A percentile compares a stretch with the other conserved stretches of the same genome.
These are phyloP conservation scores for Penicillium waksmanii DNA, from an alignment of 495 filamentous ascomycete species.

Conservation along the genomic window DNA sequence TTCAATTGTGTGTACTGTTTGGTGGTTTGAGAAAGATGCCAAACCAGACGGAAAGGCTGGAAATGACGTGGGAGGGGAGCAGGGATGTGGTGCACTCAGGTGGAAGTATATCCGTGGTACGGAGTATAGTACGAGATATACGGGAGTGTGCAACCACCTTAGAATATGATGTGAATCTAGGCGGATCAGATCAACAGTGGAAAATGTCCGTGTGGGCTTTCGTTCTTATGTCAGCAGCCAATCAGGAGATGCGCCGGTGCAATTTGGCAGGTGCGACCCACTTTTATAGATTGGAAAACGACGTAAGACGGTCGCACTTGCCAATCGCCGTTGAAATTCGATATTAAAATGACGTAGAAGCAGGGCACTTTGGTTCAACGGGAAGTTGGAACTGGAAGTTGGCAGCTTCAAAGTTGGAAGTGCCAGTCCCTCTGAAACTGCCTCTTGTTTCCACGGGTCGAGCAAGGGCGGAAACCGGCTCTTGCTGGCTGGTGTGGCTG, in stretches of 20 bases:
- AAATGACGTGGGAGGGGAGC: conserved; percentile 9
- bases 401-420: background rate
- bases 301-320: conserved; percentile 25
- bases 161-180: too few species aligned
- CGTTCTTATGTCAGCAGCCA: conserved; percentile 7
- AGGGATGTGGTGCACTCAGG: background rate
- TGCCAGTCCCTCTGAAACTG: background rate
- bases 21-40: background rate
- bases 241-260: conserved; percentile 15
- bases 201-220: too few species aligned
- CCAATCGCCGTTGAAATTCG: conserved; percentile 10
- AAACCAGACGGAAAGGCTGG: background rate
- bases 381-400: background rate
- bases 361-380: background rate
- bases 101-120: too few species aligned
- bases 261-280: conserved; percentile 21
- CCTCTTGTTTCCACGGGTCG: conserved; percentile 28
- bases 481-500: background rate
- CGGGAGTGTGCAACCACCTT: too few species aligned
- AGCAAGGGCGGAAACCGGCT: background rate
- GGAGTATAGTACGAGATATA: too few species aligned
- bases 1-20: conserved; percentile 1
- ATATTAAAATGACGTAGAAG: conserved; percentile 12
- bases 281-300: conserved; percentile 31
- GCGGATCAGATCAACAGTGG: background rate